Conservation (phyloP, 2,329 filamentous ascomycete genomes). For the Cercospora sp. region DNA sequence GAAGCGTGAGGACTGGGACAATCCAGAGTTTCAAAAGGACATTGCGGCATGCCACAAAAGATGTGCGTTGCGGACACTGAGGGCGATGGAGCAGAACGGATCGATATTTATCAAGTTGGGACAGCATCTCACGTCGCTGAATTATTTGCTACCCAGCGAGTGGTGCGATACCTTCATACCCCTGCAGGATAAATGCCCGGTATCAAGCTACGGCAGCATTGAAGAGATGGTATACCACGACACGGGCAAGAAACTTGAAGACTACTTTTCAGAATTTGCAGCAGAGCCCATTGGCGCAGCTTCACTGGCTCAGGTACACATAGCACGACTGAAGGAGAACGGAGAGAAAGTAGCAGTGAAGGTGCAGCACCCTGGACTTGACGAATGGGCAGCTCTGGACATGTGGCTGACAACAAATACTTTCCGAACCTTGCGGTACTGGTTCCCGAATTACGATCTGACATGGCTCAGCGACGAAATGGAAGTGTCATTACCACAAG, state of each 20-base stretch:
- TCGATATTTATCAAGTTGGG: slow-evolving; percentile 98
- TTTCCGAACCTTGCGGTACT: slow-evolving; percentile 83
- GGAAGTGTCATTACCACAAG: slow-evolving; percentile 84
- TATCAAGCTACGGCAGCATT: slow-evolving; percentile 85
- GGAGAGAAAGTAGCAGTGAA: slow-evolving; percentile 92
- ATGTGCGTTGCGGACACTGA: slow-evolving; percentile 84
- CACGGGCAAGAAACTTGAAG: slow-evolving; percentile 73
- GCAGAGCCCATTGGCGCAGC: slow-evolving; percentile 82
- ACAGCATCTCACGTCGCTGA: slow-evolving; percentile 94
- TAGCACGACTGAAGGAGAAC: slow-evolving; percentile 77
- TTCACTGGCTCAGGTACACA: slow-evolving; percentile 90
- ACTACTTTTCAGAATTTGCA: slow-evolving; percentile 85
- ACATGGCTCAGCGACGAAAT: slow-evolving; percentile 95
- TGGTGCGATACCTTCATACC: slow-evolving; percentile 97
- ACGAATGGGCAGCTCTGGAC: slow-evolving; percentile 88
- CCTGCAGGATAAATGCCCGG: slow-evolving; percentile 90
- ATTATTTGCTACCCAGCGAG: slow-evolving; percentile 84
- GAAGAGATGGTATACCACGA: slow-evolving; percentile 82
- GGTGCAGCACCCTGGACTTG: slow-evolving; percentile 86
- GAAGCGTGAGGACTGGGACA: slow-evolving; percentile 62
- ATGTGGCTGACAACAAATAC: slow-evolving; percentile 83
- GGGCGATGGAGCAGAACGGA: slow-evolving; percentile 89
- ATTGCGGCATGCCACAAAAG: slow-evolving; percentile 85
- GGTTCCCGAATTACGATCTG: slow-evolving; percentile 96
- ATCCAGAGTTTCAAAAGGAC: slow-evolving; percentile 63